A percentile compares a stretch with the other conserved stretches of the same genome.
phyloP scores from a whole-genome alignment of 345 rosid species.

The Hypericum perforatum region DNA sequence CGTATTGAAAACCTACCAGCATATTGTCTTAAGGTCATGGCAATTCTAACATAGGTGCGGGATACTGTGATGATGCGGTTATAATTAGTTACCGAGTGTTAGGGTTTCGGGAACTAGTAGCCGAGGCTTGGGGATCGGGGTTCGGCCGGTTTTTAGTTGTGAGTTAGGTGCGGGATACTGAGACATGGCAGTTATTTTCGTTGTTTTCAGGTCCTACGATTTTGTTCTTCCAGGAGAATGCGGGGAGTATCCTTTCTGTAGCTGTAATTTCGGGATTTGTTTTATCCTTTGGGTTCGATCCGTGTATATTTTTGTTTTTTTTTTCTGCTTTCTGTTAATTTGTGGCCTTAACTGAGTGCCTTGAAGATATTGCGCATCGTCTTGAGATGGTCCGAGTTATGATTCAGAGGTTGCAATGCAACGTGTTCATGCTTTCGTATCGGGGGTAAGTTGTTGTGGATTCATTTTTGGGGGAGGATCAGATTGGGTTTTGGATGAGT shows the following conservation, averaged over 20 bases:
- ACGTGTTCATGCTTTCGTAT: slow-evolving; percentile 97
- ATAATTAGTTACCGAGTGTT: too few relatives aligned
- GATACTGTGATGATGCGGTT: too few relatives aligned
- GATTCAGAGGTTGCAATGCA: slow-evolving; percentile 83
- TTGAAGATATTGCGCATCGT: slow-evolving; percentile 91
- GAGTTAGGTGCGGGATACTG: too few relatives aligned
- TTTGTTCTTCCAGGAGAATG: slow-evolving; percentile 96
- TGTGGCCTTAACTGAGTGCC: slow-evolving; percentile 40
- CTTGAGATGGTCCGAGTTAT: slow-evolving; percentile 86
- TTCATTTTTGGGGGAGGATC: background rate
- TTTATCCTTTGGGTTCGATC: background rate
- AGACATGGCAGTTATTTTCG: background rate
- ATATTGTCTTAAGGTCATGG: too few relatives aligned
- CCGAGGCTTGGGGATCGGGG: too few relatives aligned
- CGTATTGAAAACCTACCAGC: too few relatives aligned
- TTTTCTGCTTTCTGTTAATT: slow-evolving; percentile 6
- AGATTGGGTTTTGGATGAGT: slow-evolving; percentile 5
- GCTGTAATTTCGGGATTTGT: background rate
- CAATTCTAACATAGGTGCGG: too few relatives aligned
- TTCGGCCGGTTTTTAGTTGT: too few relatives aligned
- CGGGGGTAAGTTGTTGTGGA: slow-evolving; percentile 52
- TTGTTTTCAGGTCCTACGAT: slow-evolving; percentile 86
- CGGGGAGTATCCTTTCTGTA: slow-evolving; percentile 85
- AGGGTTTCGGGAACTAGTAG: too few relatives aligned
- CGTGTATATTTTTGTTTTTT: slow-evolving; percentile 1